Base-by-base conservation (phyloP, 306 rosid genomes). In the Acmispon strigosus region DNA sequence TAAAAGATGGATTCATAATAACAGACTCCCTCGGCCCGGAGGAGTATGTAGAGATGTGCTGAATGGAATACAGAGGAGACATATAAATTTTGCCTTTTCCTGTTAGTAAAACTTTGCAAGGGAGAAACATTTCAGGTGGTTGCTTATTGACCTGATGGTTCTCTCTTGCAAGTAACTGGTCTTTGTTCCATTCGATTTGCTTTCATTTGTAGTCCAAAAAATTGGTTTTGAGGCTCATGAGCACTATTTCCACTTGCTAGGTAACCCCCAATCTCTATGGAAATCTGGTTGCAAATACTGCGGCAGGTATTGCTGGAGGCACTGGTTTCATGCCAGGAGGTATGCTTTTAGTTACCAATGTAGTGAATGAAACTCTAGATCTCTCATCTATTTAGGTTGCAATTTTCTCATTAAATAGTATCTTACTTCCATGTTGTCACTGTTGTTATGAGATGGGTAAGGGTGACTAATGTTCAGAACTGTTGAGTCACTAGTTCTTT, bases 261-360 rank as follows among this genome's bases (percentile, higher is more conserved):
- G 99, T 94, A 61, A 94, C 97, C 15, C 99, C 97, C 52, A 94
- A 94, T 82, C 97, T 94, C 10, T 94, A 94, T 74, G 99, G 99
- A 67, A 94, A 94, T 77, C 96, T 94, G 0, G 92, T 91, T 32
- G 96, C 99, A 70, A 94, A 94, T 78, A 94, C 97, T 12, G 96
- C 98, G 12, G 96, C 98, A 66, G 97, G 98, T 74, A 94, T 94
- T 75, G 98, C 97, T 17, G 96, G 97, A 73, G 98, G 98, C 77
- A 93, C 98, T 4, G 98, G 98, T 51, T 94, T 93, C 83, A 93
- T 93, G 98, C 98, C 97, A 0, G 98, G 97, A 86, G 98, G 98
- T 92, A 85, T 41, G 51, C 10, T 62, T 48, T 59, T 54, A 3
- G 16, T 59, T 19, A 10, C 44, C 17, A 1, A 10, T 54, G 5